Percentiles rank a stretch among this genome's conserved stretches.
Conservation (phyloP, 1,139 yeast genomes). For the Hemisphaericaspora lyxosophila region DNA sequence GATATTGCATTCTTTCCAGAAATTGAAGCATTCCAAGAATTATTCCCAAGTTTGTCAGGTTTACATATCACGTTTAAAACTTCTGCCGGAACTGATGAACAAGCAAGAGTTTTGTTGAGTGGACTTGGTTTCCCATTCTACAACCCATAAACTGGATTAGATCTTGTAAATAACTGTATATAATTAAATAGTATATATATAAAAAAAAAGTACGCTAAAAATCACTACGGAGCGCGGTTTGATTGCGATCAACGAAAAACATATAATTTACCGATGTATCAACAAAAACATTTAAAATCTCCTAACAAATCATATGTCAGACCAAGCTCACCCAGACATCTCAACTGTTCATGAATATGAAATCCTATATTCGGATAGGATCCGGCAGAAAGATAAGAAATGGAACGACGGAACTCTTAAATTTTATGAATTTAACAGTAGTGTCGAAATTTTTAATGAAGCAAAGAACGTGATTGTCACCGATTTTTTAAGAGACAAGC, state of each 20-base stretch:
- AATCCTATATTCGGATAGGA: conserved; percentile 20
- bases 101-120: conserved; percentile 85
- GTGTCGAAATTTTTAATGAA: conserved; percentile 43
- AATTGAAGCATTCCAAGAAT: conserved; percentile 84
- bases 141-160: conserved; percentile 8
- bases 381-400: conserved; percentile 49
- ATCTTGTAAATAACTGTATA: conserved; percentile 1
- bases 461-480: conserved; percentile 33
- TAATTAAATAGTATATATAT: background rate
- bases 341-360: conserved; percentile 9
- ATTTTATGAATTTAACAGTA: conserved; percentile 49
- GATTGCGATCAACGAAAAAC: too few species aligned
- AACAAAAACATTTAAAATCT: too few species aligned
- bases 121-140: conserved; percentile 80
- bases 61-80: conserved; percentile 85
- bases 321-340: background rate
- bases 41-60: conserved; percentile 87
- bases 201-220: background rate
- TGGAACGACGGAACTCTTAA: conserved; percentile 57
- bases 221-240: too few species aligned
- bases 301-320: too few species aligned
- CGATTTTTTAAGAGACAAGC: conserved; percentile 19
- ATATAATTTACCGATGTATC: too few species aligned
- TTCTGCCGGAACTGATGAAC: conserved; percentile 84
- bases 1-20: conserved; percentile 89